A percentile compares a stretch with the other conserved stretches of the same genome.
Conservation (phyloP, 2,329 filamentous ascomycete species). For the Epichloe coenophiala region DNA sequence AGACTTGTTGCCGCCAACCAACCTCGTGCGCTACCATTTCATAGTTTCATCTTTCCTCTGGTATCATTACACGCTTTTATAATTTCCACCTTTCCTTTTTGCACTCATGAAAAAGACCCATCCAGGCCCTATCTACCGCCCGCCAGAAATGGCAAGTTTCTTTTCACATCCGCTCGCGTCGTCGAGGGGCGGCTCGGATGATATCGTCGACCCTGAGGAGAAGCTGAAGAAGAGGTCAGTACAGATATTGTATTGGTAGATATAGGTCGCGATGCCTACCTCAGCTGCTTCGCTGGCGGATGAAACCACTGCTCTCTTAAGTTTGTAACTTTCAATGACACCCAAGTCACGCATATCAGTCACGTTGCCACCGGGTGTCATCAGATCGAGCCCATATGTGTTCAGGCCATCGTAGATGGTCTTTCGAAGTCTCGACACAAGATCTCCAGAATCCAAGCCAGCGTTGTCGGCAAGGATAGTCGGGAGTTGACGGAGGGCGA, state of each 20-base stretch:
- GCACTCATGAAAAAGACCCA: not conserved
- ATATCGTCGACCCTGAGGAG: slow-evolving; percentile 94
- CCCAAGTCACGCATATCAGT: slow-evolving; percentile 91
- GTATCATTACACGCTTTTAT: slow-evolving; percentile 21
- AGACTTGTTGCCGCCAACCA: slow-evolving; percentile 1
- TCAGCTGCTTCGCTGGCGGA: slow-evolving; percentile 94
- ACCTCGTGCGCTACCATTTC: slow-evolving; percentile 10
- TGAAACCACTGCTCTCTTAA: slow-evolving; percentile 95
- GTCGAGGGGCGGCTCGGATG: slow-evolving; percentile 77
- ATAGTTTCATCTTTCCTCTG: slow-evolving; percentile 19
- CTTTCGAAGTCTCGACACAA: slow-evolving; percentile 82
- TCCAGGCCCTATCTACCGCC: not conserved
- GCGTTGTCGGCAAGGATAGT: slow-evolving; percentile 97
- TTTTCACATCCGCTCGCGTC: slow-evolving; percentile 26
- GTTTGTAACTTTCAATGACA: slow-evolving; percentile 95
- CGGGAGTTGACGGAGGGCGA: slow-evolving; percentile 80
- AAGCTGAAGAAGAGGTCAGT: slow-evolving; percentile 37
- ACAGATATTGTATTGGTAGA: not conserved
- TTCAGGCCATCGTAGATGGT: slow-evolving; percentile 91
- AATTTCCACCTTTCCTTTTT: not conserved
- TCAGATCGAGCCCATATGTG: slow-evolving; percentile 79
- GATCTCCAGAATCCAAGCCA: slow-evolving; percentile 85
- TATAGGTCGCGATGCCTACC: slow-evolving; percentile 40
- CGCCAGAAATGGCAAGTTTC: not conserved
- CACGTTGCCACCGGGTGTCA: slow-evolving; percentile 82